Conservation (phyloP, 345 rosid species). For the Xanthoceras sorbifolium region DNA sequence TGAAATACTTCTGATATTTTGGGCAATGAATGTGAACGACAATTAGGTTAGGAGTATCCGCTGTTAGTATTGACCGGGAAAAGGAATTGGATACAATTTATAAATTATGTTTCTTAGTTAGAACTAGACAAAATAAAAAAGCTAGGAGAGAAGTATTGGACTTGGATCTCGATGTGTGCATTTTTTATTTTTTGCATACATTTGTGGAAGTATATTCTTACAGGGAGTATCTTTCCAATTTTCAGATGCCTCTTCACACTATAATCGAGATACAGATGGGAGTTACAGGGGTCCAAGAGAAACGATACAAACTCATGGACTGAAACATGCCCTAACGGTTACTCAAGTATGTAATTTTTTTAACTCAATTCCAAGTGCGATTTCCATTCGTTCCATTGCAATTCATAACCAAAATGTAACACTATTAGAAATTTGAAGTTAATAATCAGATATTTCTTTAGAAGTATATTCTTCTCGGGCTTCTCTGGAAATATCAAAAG, state of each 20-base stretch:
- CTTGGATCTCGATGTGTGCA: neutral
- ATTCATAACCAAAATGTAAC: constrained; percentile 26
- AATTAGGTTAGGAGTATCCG: neutral
- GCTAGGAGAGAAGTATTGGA: neutral
- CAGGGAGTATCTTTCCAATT: neutral
- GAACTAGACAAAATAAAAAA: neutral
- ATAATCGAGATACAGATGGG: constrained; percentile 99
- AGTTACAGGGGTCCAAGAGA: constrained; percentile 98
- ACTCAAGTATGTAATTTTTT: constrained; percentile 7
- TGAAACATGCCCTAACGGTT: constrained; percentile 26
- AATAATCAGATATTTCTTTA: neutral
- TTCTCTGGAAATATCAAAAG: neutral
- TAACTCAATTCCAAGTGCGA: neutral
- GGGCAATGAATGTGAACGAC: neutral
- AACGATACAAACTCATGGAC: constrained; percentile 98
- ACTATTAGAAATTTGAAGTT: neutral
- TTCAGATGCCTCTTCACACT: constrained; percentile 96
- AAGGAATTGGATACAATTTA: too few relatives aligned
- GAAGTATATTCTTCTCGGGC: neutral
- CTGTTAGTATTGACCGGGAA: neutral
- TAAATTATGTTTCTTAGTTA: neutral
- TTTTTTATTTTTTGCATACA: neutral
- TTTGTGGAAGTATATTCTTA: neutral
- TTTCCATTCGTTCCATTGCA: constrained; percentile 4
- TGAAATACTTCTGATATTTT: neutral